These are phyloP conservation scores for Esteya vermicola DNA, from an alignment of 2,329 filamentous ascomycete genomes.

Conservation along the genomic window DNA sequence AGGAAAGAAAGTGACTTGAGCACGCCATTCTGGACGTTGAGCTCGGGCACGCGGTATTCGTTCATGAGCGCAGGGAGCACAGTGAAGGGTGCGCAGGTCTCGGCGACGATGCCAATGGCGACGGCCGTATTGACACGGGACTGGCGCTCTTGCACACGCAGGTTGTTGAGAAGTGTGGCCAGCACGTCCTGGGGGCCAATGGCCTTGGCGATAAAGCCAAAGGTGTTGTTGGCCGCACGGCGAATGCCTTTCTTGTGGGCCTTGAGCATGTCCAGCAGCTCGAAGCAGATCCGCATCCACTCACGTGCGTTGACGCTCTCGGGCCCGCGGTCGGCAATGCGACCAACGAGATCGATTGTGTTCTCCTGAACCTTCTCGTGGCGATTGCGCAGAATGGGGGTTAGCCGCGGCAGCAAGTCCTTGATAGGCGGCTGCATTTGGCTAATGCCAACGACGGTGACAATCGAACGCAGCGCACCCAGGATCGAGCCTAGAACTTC, in stretches of 20 bases:
- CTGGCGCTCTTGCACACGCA: slow-evolving; percentile 93
- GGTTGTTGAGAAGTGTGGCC: slow-evolving; percentile 88
- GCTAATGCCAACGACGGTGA: slow-evolving; percentile 93
- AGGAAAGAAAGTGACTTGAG: slow-evolving; percentile 94
- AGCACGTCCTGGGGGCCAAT: slow-evolving; percentile 96
- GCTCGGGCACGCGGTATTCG: slow-evolving; percentile 93
- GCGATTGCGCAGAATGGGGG: slow-evolving; percentile 93
- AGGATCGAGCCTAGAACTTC: slow-evolving; percentile 95
- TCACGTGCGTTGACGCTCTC: slow-evolving; percentile 94
- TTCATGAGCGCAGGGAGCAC: slow-evolving; percentile 99
- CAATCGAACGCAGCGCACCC: slow-evolving; percentile 86
- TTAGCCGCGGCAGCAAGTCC: slow-evolving; percentile 84
- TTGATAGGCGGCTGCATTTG: slow-evolving; percentile 98
- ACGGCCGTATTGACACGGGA: slow-evolving; percentile 97
- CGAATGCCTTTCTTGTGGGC: slow-evolving; percentile 99
- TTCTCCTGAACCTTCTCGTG: slow-evolving; percentile 99
- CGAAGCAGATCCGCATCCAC: slow-evolving; percentile 99
- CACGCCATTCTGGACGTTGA: slow-evolving; percentile 97
- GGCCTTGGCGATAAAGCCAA: slow-evolving; percentile 98
- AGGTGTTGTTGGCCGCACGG: slow-evolving; percentile 96
- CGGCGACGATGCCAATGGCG: slow-evolving; percentile 94
- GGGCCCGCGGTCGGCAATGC: slow-evolving; percentile 91
- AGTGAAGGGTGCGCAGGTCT: slow-evolving; percentile 96
- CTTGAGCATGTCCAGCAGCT: slow-evolving; percentile 97
- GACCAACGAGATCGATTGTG: slow-evolving; percentile 92